Conservation (phyloP, 1,284 basidiomycete species). For the Tilletia walkeri region DNA sequence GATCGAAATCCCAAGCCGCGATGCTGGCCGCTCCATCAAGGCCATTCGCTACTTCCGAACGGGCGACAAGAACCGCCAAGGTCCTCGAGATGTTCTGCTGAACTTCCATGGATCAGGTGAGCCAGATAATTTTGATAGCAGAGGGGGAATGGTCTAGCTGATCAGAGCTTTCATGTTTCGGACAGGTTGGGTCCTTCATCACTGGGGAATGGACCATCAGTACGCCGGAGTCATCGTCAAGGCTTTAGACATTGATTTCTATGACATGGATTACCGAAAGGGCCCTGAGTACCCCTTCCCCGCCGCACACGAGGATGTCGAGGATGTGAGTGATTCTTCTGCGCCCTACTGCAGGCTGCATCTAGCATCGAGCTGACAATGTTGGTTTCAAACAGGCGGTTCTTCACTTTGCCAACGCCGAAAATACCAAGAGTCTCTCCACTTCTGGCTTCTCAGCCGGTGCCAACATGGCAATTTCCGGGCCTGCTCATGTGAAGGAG, state of each 20-base stretch:
- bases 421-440: constrained; percentile 28
- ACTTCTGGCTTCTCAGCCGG: constrained; percentile 48
- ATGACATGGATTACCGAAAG: constrained; percentile 51
- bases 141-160: too few relatives aligned
- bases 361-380: constrained; percentile 13
- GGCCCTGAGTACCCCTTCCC: constrained; percentile 49
- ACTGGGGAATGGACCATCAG: background rate
- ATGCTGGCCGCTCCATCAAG: constrained; percentile 2
- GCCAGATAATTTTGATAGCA: too few relatives aligned
- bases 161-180: too few relatives aligned
- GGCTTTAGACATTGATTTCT: constrained; percentile 16
- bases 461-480: constrained; percentile 43
- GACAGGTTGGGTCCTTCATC: background rate
- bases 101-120: background rate
- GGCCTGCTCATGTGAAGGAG: constrained; percentile 17
- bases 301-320: constrained; percentile 33
- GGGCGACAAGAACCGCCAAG: background rate
- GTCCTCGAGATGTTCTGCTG: background rate
- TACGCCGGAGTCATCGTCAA: background rate
- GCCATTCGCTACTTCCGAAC: background rate
- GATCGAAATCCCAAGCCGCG: constrained; percentile 1
- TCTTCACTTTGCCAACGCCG: constrained; percentile 2
- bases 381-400: constrained; percentile 22
- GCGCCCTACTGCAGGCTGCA: constrained; percentile 16
- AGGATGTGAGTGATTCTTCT: constrained; percentile 26